Evolutionary conservation across 495 filamentous ascomycete genomes (phyloP).

Genomic region (Penicillium salamii): DNA sequence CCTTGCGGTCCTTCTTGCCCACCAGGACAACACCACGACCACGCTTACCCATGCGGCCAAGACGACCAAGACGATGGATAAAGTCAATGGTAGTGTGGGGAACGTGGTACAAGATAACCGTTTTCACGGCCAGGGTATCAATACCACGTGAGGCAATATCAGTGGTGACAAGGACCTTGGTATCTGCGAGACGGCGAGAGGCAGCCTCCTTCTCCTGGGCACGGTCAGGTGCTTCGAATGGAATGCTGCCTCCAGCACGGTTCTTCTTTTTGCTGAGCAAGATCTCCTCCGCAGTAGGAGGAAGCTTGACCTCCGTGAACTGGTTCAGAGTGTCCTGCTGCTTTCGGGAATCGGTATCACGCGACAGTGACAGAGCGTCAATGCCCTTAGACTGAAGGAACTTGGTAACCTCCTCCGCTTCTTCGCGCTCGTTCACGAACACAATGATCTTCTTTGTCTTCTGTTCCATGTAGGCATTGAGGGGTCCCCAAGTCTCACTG

Average conservation of each 20-base stretch:
- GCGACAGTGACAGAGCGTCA: conserved; percentile 75
- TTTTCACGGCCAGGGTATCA: conserved; percentile 87
- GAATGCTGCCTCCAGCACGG: conserved; percentile 30
- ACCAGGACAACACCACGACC: conserved; percentile 88
- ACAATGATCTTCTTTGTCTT: conserved; percentile 86
- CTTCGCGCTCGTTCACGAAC: conserved; percentile 96
- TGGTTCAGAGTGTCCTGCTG: conserved; percentile 70
- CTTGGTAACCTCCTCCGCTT: conserved; percentile 71
- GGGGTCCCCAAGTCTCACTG: conserved; percentile 30
- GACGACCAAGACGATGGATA: conserved; percentile 88
- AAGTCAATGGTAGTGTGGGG: conserved; percentile 96
- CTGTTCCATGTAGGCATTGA: conserved; percentile 32
- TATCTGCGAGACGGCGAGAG: conserved; percentile 55
- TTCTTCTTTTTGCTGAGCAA: conserved; percentile 30
- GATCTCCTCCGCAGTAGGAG: conserved; percentile 42
- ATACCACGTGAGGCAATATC: conserved; percentile 91
- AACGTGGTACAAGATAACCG: conserved; percentile 91
- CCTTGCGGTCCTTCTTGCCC: conserved; percentile 82
- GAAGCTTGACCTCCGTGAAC: conserved; percentile 63
- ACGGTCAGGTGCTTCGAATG: conserved; percentile 28
- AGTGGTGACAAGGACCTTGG: conserved; percentile 89
- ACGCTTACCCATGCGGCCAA: conserved; percentile 87
- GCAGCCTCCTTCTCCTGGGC: background rate
- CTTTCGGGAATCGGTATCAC: conserved; percentile 72
- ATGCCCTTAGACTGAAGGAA: conserved; percentile 84